Base-by-base conservation (phyloP, 495 filamentous ascomycete genomes). In the Aspergillus sclerotiicarbonarius region DNA sequence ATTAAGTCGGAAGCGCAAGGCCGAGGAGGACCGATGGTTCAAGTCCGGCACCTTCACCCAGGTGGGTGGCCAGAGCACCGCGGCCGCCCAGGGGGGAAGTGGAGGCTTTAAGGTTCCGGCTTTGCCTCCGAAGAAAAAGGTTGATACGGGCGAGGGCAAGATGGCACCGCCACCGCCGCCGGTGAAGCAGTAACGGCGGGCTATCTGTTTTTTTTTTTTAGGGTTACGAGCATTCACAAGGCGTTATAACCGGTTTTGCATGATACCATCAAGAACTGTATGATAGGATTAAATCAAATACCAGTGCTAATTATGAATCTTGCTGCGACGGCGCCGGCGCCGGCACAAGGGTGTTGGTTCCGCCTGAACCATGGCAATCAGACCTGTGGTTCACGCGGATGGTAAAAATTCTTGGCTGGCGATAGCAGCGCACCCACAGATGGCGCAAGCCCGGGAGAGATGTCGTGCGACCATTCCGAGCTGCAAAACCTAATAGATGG, bases 41-140 rank as follows among this genome's bases (percentile, higher is more conserved):
- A 95, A 91, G 67, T 89, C 90, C 20, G 95, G 94, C 3, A 94
- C 92, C 4, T 98, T 98, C 60, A 97, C 94, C 25, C 91, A 96
- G 75, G 84, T 96, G 54, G 88, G 89, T 15, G 76, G 80, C 41
- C 76, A 72, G 51, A 71, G 65, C 35, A 70, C 68, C n/a, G 46
- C 37, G 12, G 46, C 52, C 15, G 44, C 64, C 0, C 65, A 61
- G 32, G 55, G 55, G 13, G 63, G 68, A 13, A 79, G 69, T 45
- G 77, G 69, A 21, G 78, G 77, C 0, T 83, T 83, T 63, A 83
- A 82, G 55, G 77, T 82, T 15, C 80, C 80, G 9, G 70, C 70
- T 6, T 48, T 82, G 50, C 80, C 80, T 10, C 64, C 67, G 47
- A 76, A 66, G 45, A 77, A 76, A 57, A 78, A 71, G 62, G 68